A percentile compares a stretch with the other conserved stretches of the same genome.
These are phyloP conservation scores for Thinopyrum elongatum DNA, from an alignment of 176 grass and related monocot genomes.

Conservation along the genomic window DNA sequence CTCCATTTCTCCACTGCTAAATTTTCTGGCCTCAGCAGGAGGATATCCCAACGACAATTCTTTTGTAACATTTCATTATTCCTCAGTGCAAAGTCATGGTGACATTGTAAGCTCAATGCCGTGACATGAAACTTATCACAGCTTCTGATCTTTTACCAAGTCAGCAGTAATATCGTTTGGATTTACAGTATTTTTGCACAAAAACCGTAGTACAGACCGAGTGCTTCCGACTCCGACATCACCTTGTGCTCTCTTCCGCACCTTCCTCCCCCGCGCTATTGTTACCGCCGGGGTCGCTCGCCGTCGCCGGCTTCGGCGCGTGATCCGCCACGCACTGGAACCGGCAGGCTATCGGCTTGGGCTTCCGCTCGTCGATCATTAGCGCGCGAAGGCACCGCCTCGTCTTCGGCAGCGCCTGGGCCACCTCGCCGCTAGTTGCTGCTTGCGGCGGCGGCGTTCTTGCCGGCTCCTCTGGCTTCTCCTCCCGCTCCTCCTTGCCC, in stretches of 20 bases:
- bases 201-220: not conserved
- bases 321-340: slow-evolving; percentile 57
- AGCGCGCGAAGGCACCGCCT: slow-evolving; percentile 78
- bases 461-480: not conserved
- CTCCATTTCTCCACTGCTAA: not conserved
- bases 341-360: slow-evolving; percentile 51
- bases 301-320: not conserved
- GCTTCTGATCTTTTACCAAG: no score
- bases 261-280: slow-evolving; percentile 15
- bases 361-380: slow-evolving; percentile 66
- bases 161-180: not conserved
- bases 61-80: no score
- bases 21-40: not conserved
- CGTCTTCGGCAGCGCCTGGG: slow-evolving; percentile 16
- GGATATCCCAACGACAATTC: not conserved
- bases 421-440: not conserved
- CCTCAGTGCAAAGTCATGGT: no score
- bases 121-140: no score
- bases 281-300: not conserved
- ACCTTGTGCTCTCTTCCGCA: slow-evolving; percentile 8
- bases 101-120: no score
- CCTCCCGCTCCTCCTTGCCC: not conserved
- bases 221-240: not conserved
- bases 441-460: slow-evolving; percentile 1
- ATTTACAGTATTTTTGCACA: not conserved